phyloP scores from a whole-genome alignment of 176 grass and related monocot genomes.

The Miscanthus lutarioriparius region DNA sequence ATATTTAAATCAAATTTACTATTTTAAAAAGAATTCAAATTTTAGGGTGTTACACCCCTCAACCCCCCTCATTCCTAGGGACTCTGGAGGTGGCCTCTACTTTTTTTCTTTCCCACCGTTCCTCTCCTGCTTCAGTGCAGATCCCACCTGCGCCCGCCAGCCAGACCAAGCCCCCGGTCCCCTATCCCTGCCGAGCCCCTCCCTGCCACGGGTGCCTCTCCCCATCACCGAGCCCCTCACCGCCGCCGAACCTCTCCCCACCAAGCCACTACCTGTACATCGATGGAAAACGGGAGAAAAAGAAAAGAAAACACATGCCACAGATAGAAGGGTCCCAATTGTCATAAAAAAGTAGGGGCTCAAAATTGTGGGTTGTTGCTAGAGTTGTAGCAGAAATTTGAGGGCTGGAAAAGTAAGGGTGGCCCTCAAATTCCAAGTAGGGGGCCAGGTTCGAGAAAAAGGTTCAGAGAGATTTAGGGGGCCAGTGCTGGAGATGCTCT shows the following conservation, averaged over 20 bases:
- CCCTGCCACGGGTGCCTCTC: background rate
- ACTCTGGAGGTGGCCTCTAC: background rate
- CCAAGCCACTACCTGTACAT: background rate
- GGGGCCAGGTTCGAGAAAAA: background rate
- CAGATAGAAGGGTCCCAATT: background rate
- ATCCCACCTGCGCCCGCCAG: background rate
- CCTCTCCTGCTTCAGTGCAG: background rate
- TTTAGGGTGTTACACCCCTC: no score
- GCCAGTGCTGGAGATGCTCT: background rate
- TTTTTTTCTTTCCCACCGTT: background rate
- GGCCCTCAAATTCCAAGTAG: background rate
- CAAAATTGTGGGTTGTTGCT: background rate
- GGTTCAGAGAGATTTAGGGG: background rate
- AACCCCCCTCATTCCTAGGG: background rate
- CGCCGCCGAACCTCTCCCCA: background rate
- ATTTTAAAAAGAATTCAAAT: no score
- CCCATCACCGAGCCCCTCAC: background rate
- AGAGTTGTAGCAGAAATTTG: background rate
- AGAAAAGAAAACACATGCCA: background rate
- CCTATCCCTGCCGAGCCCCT: background rate
- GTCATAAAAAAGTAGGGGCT: background rate
- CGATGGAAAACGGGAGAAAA: background rate
- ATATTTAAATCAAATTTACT: no score
- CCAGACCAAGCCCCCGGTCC: background rate
- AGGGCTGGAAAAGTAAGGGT: background rate